Conservation (phyloP, 768 basidiomycete genomes). For the Leccinum boreale region DNA sequence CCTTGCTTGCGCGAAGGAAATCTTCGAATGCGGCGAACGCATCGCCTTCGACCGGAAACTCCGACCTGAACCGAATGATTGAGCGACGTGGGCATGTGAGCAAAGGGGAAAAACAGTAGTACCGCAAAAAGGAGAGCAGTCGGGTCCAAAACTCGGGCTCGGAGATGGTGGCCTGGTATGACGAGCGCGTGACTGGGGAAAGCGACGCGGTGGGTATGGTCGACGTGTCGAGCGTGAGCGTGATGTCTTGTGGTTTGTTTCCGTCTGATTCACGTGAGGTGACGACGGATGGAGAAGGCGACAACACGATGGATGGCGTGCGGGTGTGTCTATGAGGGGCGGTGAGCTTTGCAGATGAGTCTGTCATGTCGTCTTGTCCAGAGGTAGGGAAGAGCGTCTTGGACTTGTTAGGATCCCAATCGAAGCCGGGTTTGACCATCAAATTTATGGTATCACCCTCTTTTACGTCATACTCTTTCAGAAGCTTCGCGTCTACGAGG, state of each 20-base stretch:
- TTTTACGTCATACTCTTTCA: constrained; percentile 86
- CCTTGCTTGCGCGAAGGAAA: constrained; percentile 81
- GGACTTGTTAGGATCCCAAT: constrained; percentile 55
- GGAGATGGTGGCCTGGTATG: constrained; percentile 50
- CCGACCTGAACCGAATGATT: constrained; percentile 37
- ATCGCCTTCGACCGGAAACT: constrained; percentile 64
- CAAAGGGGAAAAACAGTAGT: neutral
- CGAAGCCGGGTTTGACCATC: constrained; percentile 75
- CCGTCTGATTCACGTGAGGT: constrained; percentile 39
- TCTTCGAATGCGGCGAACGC: constrained; percentile 77
- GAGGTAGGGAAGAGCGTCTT: constrained; percentile 19
- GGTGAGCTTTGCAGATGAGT: constrained; percentile 24
- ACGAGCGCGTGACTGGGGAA: constrained; percentile 31
- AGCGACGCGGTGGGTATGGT: constrained; percentile 46
- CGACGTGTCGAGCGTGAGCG: constrained; percentile 63
- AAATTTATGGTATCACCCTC: constrained; percentile 82
- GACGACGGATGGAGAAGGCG: constrained; percentile 62
- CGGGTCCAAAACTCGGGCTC: constrained; percentile 79
- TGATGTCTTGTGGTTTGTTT: constrained; percentile 53
- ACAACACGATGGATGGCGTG: constrained; percentile 76
- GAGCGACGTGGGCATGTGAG: neutral
- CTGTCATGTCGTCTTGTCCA: constrained; percentile 20
- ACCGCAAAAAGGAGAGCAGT: constrained; percentile 64
- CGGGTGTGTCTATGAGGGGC: constrained; percentile 50
- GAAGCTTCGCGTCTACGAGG: constrained; percentile 80